Percentiles rank a stretch among this genome's conserved stretches.
phyloP scores from a whole-genome alignment of 225 moss, liverwort and hornwort species.

The Sphagnum tenellum region DNA sequence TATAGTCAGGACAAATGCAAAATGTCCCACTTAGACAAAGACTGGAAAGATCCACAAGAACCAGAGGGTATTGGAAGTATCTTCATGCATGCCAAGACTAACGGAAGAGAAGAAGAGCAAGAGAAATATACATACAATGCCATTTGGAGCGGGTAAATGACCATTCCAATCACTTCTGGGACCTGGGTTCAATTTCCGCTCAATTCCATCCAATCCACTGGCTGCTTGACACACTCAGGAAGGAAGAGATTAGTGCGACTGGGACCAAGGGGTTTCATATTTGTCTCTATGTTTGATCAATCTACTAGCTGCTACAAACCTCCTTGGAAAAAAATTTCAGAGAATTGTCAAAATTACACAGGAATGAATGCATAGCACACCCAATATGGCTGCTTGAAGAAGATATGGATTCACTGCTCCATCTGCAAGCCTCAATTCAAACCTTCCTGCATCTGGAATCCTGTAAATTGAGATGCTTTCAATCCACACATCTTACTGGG shows the following conservation, averaged over 20 bases:
- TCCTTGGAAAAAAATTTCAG: not conserved
- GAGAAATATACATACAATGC: conserved; percentile 18
- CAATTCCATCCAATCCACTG: conserved; percentile 58
- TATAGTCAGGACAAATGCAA: not conserved
- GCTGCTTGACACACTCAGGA: conserved; percentile 22
- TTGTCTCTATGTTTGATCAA: too few relatives aligned
- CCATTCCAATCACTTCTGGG: conserved; percentile 86
- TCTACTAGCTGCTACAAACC: too few relatives aligned
- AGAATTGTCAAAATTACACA: not conserved
- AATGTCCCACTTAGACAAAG: not conserved
- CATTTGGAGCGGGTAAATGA: conserved; percentile 30
- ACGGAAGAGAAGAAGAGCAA: not conserved
- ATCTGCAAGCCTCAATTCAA: conserved; percentile 78
- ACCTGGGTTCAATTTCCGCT: conserved; percentile 25
- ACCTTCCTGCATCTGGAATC: conserved; percentile 76
- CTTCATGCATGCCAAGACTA: not conserved
- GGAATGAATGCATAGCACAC: conserved; percentile 18
- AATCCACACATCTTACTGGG: not conserved
- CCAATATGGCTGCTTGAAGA: conserved; percentile 81
- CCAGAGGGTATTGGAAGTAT: conserved; percentile 1
- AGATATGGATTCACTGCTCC: conserved; percentile 93
- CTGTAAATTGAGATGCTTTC: conserved; percentile 15
- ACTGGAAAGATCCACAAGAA: not conserved
- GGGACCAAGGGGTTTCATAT: too few relatives aligned
- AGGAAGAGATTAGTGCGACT: too few relatives aligned